Conservation (phyloP, 2,329 filamentous ascomycete genomes). For the Orbilia ellipsospora region DNA sequence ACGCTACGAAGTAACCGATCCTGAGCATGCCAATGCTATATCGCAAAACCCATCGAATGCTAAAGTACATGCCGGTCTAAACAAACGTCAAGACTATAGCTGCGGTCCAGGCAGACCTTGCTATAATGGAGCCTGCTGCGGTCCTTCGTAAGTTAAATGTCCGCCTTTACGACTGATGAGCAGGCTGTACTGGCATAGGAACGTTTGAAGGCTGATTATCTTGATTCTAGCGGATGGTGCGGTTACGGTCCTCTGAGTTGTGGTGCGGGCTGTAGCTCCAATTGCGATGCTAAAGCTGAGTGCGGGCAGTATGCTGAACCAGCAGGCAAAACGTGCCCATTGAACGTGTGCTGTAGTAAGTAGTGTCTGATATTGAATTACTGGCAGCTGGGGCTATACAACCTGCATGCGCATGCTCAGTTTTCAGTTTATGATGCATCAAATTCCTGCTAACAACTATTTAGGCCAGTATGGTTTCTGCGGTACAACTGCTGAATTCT, state of each 20-base stretch:
- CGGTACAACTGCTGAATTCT: slow-evolving; percentile 55
- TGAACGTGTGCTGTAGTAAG: slow-evolving; percentile 52
- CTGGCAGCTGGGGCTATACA: background rate
- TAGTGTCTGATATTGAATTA: background rate
- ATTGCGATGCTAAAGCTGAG: slow-evolving; percentile 52
- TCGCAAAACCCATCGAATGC: slow-evolving; percentile 42
- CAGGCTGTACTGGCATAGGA: background rate
- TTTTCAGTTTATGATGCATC: slow-evolving; percentile 4
- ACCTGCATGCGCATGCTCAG: background rate
- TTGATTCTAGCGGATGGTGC: background rate
- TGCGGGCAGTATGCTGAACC: slow-evolving; percentile 43
- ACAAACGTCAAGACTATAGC: slow-evolving; percentile 39
- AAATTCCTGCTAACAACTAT: slow-evolving; percentile 4
- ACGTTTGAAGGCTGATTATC: background rate
- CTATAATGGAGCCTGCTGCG: slow-evolving; percentile 58
- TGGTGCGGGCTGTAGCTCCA: slow-evolving; percentile 29
- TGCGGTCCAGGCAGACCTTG: slow-evolving; percentile 43
- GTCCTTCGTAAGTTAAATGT: slow-evolving; percentile 41
- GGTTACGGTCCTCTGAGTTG: slow-evolving; percentile 9
- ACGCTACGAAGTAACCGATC: slow-evolving; percentile 41
- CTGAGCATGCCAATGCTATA: slow-evolving; percentile 35
- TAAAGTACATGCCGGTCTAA: slow-evolving; percentile 40
- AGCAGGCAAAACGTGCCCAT: slow-evolving; percentile 43
- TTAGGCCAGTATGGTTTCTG: slow-evolving; percentile 54
- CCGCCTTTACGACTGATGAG: slow-evolving; percentile 7